A percentile compares a stretch with the other conserved stretches of the same genome.
phyloP scores from a whole-genome alignment of 345 rosid species.

The Populus deltoides region DNA sequence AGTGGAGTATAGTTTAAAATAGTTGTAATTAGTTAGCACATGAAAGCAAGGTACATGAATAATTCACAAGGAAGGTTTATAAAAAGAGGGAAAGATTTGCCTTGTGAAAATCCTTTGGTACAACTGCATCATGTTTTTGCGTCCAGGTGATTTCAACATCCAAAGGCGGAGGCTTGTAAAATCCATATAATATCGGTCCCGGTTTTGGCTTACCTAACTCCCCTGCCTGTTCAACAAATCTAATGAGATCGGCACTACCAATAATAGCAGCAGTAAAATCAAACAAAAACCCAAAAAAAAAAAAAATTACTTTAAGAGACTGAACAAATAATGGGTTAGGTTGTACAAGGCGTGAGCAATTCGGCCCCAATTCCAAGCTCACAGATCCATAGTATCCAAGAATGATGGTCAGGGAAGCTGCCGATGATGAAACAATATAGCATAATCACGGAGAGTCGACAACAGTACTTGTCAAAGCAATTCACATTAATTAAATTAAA shows the following conservation, averaged over 20 bases:
- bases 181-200: constrained; percentile 46
- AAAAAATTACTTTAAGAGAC: constrained; percentile 36
- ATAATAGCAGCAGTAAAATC: background rate
- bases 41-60: background rate
- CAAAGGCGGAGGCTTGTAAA: constrained; percentile 38
- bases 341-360: constrained; percentile 41
- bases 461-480: background rate
- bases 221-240: constrained; percentile 34
- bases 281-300: background rate
- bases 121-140: constrained; percentile 31
- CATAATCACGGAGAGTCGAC: background rate
- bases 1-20: background rate
- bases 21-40: background rate
- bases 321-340: constrained; percentile 48
- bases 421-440: constrained; percentile 5
- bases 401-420: constrained; percentile 56
- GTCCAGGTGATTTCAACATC: constrained; percentile 44
- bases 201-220: constrained; percentile 27
- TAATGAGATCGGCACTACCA: constrained; percentile 1
- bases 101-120: constrained; percentile 42
- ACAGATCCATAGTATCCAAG: constrained; percentile 48
- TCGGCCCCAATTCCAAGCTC: constrained; percentile 40
- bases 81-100: constrained; percentile 20
- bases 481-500: background rate
- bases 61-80: background rate